Evolutionary conservation across 2,329 filamentous ascomycete species (phyloP).

Genomic region (Erysiphe neolycopersici): DNA sequence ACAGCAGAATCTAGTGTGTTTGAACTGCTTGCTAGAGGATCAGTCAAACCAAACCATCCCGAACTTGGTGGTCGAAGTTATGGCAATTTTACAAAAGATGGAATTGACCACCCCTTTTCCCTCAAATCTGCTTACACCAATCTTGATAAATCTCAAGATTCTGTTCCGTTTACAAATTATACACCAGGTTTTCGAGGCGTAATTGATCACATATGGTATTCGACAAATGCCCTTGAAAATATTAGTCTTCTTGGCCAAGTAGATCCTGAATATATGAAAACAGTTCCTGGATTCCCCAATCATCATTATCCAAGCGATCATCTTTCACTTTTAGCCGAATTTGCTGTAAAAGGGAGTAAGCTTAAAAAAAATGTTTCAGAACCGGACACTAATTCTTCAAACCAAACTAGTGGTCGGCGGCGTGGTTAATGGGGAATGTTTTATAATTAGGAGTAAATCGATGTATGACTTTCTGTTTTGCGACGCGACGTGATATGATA

Average conservation of each 20-base stretch:
- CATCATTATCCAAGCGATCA: conserved; percentile 54
- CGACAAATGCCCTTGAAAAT: conserved; percentile 45
- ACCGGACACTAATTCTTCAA: conserved; percentile 13
- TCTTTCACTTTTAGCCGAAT: conserved; percentile 40
- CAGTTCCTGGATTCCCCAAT: conserved; percentile 48
- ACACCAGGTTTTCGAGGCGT: conserved; percentile 78
- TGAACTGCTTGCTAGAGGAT: conserved; percentile 62
- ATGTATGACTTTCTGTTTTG: background rate
- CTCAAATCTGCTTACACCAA: conserved; percentile 72
- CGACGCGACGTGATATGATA: background rate
- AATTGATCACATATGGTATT: conserved; percentile 96
- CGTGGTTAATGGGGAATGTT: background rate
- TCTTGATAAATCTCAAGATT: conserved; percentile 56
- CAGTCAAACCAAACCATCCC: conserved; percentile 41
- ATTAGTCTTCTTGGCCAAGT: conserved; percentile 40
- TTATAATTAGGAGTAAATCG: background rate
- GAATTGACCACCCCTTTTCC: conserved; percentile 85
- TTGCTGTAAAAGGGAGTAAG: conserved; percentile 40
- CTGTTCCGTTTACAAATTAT: conserved; percentile 88
- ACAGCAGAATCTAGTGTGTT: conserved; percentile 69
- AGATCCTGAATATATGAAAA: conserved; percentile 42
- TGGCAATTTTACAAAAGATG: conserved; percentile 74
- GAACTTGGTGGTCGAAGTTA: conserved; percentile 66
- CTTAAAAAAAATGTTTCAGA: conserved; percentile 11
- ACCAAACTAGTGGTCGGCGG: conserved; percentile 6